These are phyloP conservation scores for Hygrocybe coccinea DNA, from an alignment of 768 basidiomycete genomes.

Conservation along the genomic window DNA sequence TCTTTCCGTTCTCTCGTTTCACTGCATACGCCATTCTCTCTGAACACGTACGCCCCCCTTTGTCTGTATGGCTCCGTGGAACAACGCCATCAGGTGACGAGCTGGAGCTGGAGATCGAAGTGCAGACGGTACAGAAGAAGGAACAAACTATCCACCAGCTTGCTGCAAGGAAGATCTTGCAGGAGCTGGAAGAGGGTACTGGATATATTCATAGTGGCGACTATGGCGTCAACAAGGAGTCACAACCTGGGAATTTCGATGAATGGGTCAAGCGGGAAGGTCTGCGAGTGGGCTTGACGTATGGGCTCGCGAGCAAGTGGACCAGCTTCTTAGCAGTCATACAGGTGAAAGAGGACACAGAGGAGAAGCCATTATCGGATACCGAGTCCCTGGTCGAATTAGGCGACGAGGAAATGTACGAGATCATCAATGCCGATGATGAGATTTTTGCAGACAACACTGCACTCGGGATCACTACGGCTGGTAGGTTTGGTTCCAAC, in stretches of 20 bases:
- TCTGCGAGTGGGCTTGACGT: not conserved
- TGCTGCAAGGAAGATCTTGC: constrained; percentile 2
- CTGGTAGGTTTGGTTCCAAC: not conserved
- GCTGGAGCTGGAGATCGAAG: constrained; percentile 1
- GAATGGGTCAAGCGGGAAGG: not conserved
- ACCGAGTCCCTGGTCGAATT: not conserved
- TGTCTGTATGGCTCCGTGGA: not conserved
- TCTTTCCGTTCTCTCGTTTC: constrained; percentile 1
- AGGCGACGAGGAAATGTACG: not conserved
- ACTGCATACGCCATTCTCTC: constrained; percentile 1
- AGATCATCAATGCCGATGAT: constrained; percentile 2
- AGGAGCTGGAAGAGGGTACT: constrained; percentile 4
- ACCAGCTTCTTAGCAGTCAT: constrained; percentile 3
- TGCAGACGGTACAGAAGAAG: not conserved
- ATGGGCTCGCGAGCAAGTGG: constrained; percentile 3
- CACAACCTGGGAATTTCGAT: not conserved
- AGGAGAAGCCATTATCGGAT: not conserved
- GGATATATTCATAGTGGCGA: not conserved
- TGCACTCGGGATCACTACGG: not conserved
- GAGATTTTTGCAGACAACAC: not conserved
- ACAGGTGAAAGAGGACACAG: not conserved
- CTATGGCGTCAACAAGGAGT: not conserved
- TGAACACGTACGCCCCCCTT: not conserved
- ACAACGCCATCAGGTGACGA: not conserved
- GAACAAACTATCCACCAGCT: constrained; percentile 1